Base-by-base conservation (phyloP, 768 basidiomycete species). In the Dentipellis fragilis region DNA sequence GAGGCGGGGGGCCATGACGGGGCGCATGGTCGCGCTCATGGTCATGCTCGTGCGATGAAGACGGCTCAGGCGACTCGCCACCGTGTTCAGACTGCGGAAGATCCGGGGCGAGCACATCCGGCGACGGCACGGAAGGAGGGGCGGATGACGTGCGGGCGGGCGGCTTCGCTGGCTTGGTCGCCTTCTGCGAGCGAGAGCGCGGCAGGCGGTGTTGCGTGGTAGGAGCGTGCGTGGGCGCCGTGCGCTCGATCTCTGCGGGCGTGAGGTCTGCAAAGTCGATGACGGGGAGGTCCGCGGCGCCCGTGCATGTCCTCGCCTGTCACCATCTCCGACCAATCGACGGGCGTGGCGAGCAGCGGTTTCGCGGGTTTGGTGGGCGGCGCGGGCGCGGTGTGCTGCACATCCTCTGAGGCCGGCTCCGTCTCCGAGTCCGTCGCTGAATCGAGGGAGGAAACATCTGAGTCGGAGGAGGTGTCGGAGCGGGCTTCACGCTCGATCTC, bases 281-380 rank as follows among this genome's bases (percentile, higher is more conserved):
- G 62, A 91, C 84, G 37, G 89, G 90, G 8, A 92, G 75, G 23
- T 82, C 80, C 8, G 79, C 80, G 49, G 80, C 73, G 17, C 83
- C n/a, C 85, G 58, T 83, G 77, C n/a, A 70, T 71, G 46, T 69
- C 77, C 69, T 87, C 85, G 57, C 84, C 84, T 16, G 84, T 76
- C n/a, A 90, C 87, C 82, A 90, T 87, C 65, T 91, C 87, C 10
- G 87, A 86, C 89, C 89, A 91, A 62, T 80, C 78, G 14, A 78
- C 76, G 22, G 73, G 50, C 34, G 76, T 66, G 1, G 77, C 70
- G 60, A 85, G 84, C 67, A 87, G 83, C 14, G 80, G 72, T 23
- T 29, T 29, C 29, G 74, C 66, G 51, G 67, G 59, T 11, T 59
- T 68, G 35, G 16, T 14, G 11, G 12, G 39, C 23, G 48, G 19